A percentile compares a stretch with the other conserved stretches of the same genome.
These are phyloP conservation scores for Sarocladiaceae sp. DNA, from an alignment of 2,329 filamentous ascomycete species.

Conservation along the genomic window DNA sequence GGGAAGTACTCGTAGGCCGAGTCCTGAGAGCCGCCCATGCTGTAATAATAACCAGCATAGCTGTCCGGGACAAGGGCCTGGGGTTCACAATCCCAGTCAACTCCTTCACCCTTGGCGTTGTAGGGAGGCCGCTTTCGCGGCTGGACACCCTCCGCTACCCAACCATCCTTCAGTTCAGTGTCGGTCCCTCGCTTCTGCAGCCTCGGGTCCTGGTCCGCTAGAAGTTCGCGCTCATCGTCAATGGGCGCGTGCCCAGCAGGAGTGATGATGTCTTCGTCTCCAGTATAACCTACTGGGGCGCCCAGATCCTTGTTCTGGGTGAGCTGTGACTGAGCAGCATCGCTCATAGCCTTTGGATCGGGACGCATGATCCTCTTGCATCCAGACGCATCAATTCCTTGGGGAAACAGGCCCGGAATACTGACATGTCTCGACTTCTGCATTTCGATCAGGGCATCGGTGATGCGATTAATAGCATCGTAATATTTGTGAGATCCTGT, in stretches of 20 bases:
- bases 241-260: slow-evolving; percentile 5
- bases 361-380: slow-evolving; percentile 55
- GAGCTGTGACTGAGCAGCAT: slow-evolving; percentile 28
- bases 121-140: slow-evolving; percentile 20
- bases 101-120: slow-evolving; percentile 25
- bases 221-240: slow-evolving; percentile 8
- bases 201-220: neutral
- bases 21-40: slow-evolving; percentile 61
- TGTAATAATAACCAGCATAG: slow-evolving; percentile 40
- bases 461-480: slow-evolving; percentile 81
- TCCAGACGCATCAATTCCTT: slow-evolving; percentile 69
- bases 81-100: slow-evolving; percentile 45
- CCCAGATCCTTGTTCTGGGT: slow-evolving; percentile 23
- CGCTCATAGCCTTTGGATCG: slow-evolving; percentile 22
- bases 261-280: slow-evolving; percentile 3
- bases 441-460: slow-evolving; percentile 67
- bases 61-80: slow-evolving; percentile 50
- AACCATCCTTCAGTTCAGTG: neutral
- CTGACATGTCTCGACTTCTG: slow-evolving; percentile 58
- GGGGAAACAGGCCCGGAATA: slow-evolving; percentile 75
- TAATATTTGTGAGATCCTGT: slow-evolving; percentile 80
- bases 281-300: slow-evolving; percentile 22
- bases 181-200: neutral
- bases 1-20: slow-evolving; percentile 68
- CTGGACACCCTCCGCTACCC: slow-evolving; percentile 1